Percentiles rank a stretch among this genome's conserved stretches.
phyloP scores from a whole-genome alignment of 2,329 filamentous ascomycete species.

The Zasmidium cellare region DNA sequence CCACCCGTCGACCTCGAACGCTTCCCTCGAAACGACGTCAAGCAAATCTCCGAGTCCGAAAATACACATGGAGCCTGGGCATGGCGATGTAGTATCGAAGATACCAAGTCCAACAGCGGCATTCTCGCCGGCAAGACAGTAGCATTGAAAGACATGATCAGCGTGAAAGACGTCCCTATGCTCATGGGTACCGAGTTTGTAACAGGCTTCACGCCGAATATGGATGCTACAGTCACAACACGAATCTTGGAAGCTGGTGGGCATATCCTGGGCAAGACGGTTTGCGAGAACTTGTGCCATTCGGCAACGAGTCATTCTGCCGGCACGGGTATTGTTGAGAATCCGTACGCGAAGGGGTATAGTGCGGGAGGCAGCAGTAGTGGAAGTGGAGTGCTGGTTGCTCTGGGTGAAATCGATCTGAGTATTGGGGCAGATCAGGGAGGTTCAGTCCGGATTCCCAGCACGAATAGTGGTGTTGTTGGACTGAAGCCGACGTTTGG shows the following conservation, averaged over 20 bases:
- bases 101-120: slow-evolving; percentile 27
- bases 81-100: slow-evolving; percentile 41
- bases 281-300: slow-evolving; percentile 49
- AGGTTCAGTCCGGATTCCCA: slow-evolving; percentile 40
- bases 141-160: slow-evolving; percentile 52
- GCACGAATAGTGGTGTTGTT: slow-evolving; percentile 39
- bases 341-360: slow-evolving; percentile 48
- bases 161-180: slow-evolving; percentile 46
- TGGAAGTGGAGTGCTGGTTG: slow-evolving; percentile 47
- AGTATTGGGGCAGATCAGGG: slow-evolving; percentile 43
- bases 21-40: slow-evolving; percentile 39
- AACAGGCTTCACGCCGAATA: slow-evolving; percentile 36
- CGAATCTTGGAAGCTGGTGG: slow-evolving; percentile 46
- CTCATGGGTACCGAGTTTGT: slow-evolving; percentile 47
- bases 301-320: slow-evolving; percentile 24
- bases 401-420: slow-evolving; percentile 39
- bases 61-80: slow-evolving; percentile 47
- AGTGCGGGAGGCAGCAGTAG: slow-evolving; percentile 51
- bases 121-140: slow-evolving; percentile 43
- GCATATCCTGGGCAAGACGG: slow-evolving; percentile 46
- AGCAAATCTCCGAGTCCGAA: slow-evolving; percentile 34
- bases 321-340: slow-evolving; percentile 38
- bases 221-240: slow-evolving; percentile 49
- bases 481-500: slow-evolving; percentile 51
- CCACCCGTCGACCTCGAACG: slow-evolving; percentile 35